Percentiles rank a stretch among this genome's conserved stretches.
Evolutionary conservation across 2,329 filamentous ascomycete species (phyloP).

Genomic region (Albophoma yamanashiensis): DNA sequence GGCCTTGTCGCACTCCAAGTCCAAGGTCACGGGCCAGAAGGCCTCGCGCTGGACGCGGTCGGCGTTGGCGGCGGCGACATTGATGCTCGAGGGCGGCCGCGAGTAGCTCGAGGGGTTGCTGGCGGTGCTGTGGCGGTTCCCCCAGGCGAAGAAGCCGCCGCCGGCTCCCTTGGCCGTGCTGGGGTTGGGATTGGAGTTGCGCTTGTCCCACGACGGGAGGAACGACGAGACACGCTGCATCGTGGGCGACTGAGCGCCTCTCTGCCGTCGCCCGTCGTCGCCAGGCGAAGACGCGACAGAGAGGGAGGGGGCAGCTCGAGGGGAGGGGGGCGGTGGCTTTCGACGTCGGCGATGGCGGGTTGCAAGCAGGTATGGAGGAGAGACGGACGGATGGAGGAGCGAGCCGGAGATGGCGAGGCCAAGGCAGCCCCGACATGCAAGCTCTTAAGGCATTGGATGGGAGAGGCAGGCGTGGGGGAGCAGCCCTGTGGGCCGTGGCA

Average conservation of each 20-base stretch:
- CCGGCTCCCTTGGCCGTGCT: constrained; percentile 19
- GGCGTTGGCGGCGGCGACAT: constrained; percentile 21
- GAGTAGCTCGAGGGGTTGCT: constrained; percentile 9
- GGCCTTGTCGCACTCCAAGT: constrained; percentile 86
- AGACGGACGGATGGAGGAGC: neutral
- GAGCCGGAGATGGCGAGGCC: neutral
- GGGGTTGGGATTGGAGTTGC: constrained; percentile 22
- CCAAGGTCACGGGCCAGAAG: constrained; percentile 77
- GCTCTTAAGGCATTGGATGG: neutral
- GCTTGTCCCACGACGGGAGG: constrained; percentile 34
- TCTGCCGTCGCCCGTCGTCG: constrained; percentile 21
- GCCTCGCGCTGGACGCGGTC: constrained; percentile 43
- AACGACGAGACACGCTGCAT: constrained; percentile 35
- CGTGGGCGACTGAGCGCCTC: constrained; percentile 20
- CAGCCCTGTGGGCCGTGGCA: neutral
- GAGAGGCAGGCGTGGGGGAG: neutral
- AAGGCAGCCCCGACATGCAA: neutral
- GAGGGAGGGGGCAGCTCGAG: constrained; percentile 13
- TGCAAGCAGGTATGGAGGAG: neutral
- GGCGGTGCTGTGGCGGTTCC: constrained; percentile 34
- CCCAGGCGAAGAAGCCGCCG: constrained; percentile 31
- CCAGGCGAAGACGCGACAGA: constrained; percentile 20
- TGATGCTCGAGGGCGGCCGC: constrained; percentile 19
- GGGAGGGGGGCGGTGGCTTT: neutral
- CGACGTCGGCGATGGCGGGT: neutral